Evolutionary conservation across 495 filamentous ascomycete species (phyloP).

Genomic region (Pseudomonodictys pantanalensis): DNA sequence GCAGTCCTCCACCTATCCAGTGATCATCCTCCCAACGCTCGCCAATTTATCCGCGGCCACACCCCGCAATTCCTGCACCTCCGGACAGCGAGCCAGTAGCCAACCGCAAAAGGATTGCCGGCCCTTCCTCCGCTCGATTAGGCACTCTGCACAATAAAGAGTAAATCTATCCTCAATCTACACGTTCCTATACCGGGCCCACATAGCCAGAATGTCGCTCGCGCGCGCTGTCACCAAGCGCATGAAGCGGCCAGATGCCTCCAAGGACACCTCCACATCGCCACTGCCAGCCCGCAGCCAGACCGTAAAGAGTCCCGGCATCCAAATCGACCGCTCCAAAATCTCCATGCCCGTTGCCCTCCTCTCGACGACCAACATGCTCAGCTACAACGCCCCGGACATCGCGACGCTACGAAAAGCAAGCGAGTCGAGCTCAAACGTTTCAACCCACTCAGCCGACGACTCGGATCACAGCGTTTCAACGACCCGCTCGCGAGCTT

Average conservation of each 20-base stretch:
- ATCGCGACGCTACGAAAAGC: constrained; percentile 47
- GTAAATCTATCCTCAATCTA: constrained; percentile 43
- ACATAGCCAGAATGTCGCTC: constrained; percentile 27
- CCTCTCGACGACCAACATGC: constrained; percentile 92
- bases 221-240: constrained; percentile 32
- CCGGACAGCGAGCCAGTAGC: constrained; percentile 7
- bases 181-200: too few relatives aligned
- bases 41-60: constrained; percentile 32
- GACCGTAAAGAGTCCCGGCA: constrained; percentile 45
- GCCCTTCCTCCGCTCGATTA: constrained; percentile 29
- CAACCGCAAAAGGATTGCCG: constrained; percentile 13
- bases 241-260: constrained; percentile 23
- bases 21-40: neutral
- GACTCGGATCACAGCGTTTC: constrained; percentile 54
- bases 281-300: constrained; percentile 13
- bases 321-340: constrained; percentile 45
- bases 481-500: constrained; percentile 32
- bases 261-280: neutral
- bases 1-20: neutral
- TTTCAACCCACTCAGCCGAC: constrained; percentile 53
- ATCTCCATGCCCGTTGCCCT: constrained; percentile 87
- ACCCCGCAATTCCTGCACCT: constrained; percentile 23
- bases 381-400: constrained; percentile 88
- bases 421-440: constrained; percentile 45
- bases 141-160: constrained; percentile 3